phyloP scores from a whole-genome alignment of 192 early-diverging fungal species.

The Thamnidium elegans region DNA sequence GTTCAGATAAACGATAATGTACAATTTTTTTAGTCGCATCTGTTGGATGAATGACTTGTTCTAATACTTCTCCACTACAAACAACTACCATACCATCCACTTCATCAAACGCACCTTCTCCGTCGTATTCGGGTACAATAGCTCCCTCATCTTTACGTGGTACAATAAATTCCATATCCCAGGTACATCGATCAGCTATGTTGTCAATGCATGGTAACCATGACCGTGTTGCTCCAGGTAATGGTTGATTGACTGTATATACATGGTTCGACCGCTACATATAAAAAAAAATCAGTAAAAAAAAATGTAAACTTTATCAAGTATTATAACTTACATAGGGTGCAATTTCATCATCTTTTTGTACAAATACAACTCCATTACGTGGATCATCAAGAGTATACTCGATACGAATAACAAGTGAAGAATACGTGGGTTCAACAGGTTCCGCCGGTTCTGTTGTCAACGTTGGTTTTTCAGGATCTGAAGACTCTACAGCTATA shows the following conservation, averaged over 20 bases:
- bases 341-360: conserved; percentile 52
- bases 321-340: conserved; percentile 52
- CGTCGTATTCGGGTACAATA: conserved; percentile 31
- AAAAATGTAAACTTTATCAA: neutral
- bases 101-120: conserved; percentile 42
- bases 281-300: neutral
- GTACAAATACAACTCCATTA: conserved; percentile 54
- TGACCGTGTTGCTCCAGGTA: conserved; percentile 63
- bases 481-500: too few species aligned
- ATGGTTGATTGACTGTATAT: conserved; percentile 65
- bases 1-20: conserved; percentile 64
- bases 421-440: conserved; percentile 35
- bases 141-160: conserved; percentile 43
- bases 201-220: conserved; percentile 83
- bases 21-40: conserved; percentile 59
- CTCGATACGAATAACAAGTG: conserved; percentile 47
- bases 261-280: conserved; percentile 47
- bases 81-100: conserved; percentile 53
- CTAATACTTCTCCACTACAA: conserved; percentile 68
- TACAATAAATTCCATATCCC: conserved; percentile 77
- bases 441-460: conserved; percentile 4
- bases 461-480: too few species aligned
- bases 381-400: conserved; percentile 50
- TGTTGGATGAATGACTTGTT: conserved; percentile 60
- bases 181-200: conserved; percentile 64